These are phyloP conservation scores for Oidiodendron maius DNA, from an alignment of 495 filamentous ascomycete genomes.

Conservation along the genomic window DNA sequence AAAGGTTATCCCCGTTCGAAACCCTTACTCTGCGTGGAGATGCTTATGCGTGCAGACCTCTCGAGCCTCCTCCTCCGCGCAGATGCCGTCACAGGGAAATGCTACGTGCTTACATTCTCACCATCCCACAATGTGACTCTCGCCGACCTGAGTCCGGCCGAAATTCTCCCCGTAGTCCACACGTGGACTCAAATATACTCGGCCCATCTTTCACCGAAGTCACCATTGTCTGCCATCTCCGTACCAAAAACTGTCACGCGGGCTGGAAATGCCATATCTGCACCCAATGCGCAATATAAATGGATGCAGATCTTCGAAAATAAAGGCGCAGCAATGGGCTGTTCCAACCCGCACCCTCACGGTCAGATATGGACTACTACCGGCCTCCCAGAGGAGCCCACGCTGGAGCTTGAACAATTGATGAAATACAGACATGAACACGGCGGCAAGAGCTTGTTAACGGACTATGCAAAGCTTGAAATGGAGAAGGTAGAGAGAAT, in stretches of 20 bases:
- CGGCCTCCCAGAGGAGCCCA: slow-evolving; percentile 80
- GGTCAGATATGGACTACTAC: slow-evolving; percentile 96
- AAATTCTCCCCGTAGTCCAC: slow-evolving; percentile 71
- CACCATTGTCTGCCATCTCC: slow-evolving; percentile 40
- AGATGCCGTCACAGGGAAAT: slow-evolving; percentile 86
- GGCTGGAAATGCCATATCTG: slow-evolving; percentile 38
- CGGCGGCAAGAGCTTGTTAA: slow-evolving; percentile 65
- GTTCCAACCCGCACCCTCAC: slow-evolving; percentile 97
- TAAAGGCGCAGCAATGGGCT: slow-evolving; percentile 96
- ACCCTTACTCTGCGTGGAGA: no score
- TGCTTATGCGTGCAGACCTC: no score
- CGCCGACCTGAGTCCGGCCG: slow-evolving; percentile 65
- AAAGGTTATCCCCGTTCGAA: slow-evolving; percentile 34
- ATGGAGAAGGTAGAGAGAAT: slow-evolving; percentile 74
- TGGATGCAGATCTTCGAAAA: slow-evolving; percentile 99
- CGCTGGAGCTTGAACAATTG: slow-evolving; percentile 70
- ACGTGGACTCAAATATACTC: slow-evolving; percentile 89
- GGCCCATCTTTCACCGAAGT: slow-evolving; percentile 68
- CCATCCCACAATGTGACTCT: slow-evolving; percentile 86
- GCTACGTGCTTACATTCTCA: slow-evolving; percentile 94
- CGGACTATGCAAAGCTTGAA: slow-evolving; percentile 84
- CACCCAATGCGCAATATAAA: slow-evolving; percentile 64
- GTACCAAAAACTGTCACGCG: slow-evolving; percentile 26
- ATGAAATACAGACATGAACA: slow-evolving; percentile 68
- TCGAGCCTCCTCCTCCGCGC: slow-evolving; percentile 78